phyloP scores from a whole-genome alignment of 306 rosid genomes.

The Fragaria nilgerrensis region DNA sequence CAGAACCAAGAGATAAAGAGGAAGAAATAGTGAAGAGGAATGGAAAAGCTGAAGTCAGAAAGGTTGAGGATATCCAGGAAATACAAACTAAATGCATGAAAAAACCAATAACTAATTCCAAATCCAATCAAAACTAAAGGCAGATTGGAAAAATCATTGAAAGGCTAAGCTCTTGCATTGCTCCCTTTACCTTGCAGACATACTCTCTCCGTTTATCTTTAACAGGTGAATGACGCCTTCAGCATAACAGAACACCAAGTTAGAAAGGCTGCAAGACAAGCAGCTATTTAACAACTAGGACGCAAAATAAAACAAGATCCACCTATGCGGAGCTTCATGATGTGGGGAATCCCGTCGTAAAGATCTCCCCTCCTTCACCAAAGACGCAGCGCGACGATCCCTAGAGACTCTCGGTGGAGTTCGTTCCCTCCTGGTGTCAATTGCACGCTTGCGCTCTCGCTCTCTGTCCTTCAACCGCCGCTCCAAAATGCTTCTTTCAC shows the following conservation, averaged over 20 bases:
- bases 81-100: conserved; percentile 13
- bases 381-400: conserved; percentile 78
- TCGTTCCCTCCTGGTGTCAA: conserved; percentile 50
- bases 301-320: conserved; percentile 83
- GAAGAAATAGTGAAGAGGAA: conserved; percentile 27
- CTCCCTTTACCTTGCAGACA: conserved; percentile 97
- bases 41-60: neutral
- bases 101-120: conserved; percentile 27
- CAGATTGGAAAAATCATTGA: conserved; percentile 47
- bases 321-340: conserved; percentile 81
- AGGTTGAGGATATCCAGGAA: conserved; percentile 22
- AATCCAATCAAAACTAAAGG: conserved; percentile 41
- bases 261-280: conserved; percentile 72
- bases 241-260: conserved; percentile 93
- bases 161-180: conserved; percentile 45
- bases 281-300: conserved; percentile 76
- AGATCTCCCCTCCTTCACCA: conserved; percentile 75
- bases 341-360: conserved; percentile 81
- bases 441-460: conserved; percentile 79
- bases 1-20: conserved; percentile 17
- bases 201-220: conserved; percentile 98
- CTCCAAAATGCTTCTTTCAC: conserved; percentile 71
- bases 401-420: conserved; percentile 64
- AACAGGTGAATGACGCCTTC: conserved; percentile 99
- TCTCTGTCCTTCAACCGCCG: conserved; percentile 86